Conservation (phyloP, 345 rosid species). For the Isatis tinctoria region DNA sequence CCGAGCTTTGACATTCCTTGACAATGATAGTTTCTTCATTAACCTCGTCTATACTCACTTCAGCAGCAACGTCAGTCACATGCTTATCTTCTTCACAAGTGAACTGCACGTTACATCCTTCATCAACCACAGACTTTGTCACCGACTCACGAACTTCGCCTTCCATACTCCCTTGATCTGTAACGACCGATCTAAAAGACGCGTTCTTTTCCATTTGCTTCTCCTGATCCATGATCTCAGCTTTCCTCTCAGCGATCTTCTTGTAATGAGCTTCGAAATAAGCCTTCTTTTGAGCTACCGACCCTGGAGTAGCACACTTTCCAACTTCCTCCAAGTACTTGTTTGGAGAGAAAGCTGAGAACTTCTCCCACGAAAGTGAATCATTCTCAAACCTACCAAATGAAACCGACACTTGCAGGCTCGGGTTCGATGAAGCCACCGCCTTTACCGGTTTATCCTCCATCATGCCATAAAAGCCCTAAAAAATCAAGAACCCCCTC, state of each 20-base stretch:
- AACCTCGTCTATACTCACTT: conserved; percentile 24
- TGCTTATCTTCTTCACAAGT: conserved; percentile 38
- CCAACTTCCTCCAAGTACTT: conserved; percentile 97
- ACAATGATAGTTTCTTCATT: conserved; percentile 38
- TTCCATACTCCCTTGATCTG: conserved; percentile 31
- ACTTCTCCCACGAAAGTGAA: conserved; percentile 92
- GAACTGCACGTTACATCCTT: conserved; percentile 11
- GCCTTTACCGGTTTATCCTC: conserved; percentile 42
- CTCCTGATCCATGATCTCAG: conserved; percentile 66
- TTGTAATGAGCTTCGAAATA: conserved; percentile 97
- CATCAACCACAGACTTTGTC: conserved; percentile 21
- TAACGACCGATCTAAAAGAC: conserved; percentile 21
- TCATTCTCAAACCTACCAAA: conserved; percentile 89
- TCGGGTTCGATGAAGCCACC: conserved; percentile 49
- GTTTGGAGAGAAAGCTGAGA: conserved; percentile 86
- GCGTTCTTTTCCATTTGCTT: conserved; percentile 41
- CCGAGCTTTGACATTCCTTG: conserved; percentile 39
- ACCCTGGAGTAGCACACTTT: conserved; percentile 94
- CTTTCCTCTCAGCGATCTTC: conserved; percentile 81
- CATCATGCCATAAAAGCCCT: conserved; percentile 24
- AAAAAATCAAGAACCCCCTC: conserved; percentile 4
- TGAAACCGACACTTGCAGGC: conserved; percentile 73
- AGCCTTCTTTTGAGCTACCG: conserved; percentile 91
- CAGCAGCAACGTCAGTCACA: conserved; percentile 31
- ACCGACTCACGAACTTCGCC: conserved; percentile 7